Base-by-base conservation (phyloP, 2,329 filamentous ascomycete species). In the Herpotrichia juniperi region DNA sequence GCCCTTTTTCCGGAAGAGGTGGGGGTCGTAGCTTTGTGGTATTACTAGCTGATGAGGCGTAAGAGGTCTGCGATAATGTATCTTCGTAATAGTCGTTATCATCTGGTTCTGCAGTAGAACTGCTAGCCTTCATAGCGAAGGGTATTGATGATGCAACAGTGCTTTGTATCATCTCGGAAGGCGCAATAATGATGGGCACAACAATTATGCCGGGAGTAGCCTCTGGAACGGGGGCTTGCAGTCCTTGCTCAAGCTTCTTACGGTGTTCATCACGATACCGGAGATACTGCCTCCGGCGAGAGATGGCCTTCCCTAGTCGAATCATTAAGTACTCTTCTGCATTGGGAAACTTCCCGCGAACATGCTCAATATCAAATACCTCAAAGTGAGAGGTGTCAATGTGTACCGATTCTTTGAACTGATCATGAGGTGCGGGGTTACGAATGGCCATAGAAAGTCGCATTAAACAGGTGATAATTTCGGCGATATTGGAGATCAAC, bases 401-500 rank as follows among this genome's bases (percentile, higher is more conserved):
- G 1, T 57, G 42, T 9, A 49, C 42, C 11, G 57, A 65, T 16
- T 57, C 55, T 24, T 59, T 58, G 31, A 71, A 58, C 28, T 63
- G 64, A 42, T 73, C 63, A 22, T 64, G 59, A 3, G 64, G 63
- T 3, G 66, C 64, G 16, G 71, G 69, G 46, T 69, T 68, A 1
- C 64, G 59, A 37, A 73, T 61, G 6, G 62, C 51, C 44, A 67
- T 59, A 4, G 66, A 71, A 9, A 74, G 57, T 9, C 64, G 62
- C 53, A 72, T 61, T 7, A 74, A 50, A 25, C 62, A 68, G 3
- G 51, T 69, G 35, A 67, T 67, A 12, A 68, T 58, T 6, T 69
- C 62, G n/a, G 44, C 39, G 11, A 64, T 51, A 30, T 61, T 58
- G 2, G 53, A 56, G 1, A 59, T 46, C 11, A 63, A 40, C 34